Evolutionary conservation across 2,329 filamentous ascomycete genomes (phyloP).

Genomic region (Clonostachys byssicola): DNA sequence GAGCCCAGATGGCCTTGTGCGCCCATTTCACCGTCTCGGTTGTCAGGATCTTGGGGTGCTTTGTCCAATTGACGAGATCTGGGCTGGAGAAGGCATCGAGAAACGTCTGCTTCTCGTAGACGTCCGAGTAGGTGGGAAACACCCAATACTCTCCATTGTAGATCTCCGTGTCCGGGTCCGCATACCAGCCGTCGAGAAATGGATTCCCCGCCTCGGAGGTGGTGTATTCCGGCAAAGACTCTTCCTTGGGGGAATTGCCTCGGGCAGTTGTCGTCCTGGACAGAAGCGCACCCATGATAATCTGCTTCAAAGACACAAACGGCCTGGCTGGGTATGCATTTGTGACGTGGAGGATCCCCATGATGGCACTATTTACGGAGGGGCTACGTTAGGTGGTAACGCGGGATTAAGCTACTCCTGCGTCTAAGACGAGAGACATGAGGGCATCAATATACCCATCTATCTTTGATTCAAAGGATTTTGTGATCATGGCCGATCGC

Average conservation of each 20-base stretch:
- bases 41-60: constrained; percentile 35
- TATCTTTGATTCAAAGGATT: too few relatives aligned
- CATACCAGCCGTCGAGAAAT: constrained; percentile 44
- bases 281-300: too few relatives aligned
- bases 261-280: too few relatives aligned
- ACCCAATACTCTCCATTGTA: constrained; percentile 41
- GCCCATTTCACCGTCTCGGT: constrained; percentile 30
- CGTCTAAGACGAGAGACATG: too few relatives aligned
- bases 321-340: too few relatives aligned
- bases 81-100: constrained; percentile 45
- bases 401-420: too few relatives aligned
- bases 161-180: constrained; percentile 42
- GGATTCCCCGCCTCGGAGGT: constrained; percentile 40
- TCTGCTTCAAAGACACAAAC: too few relatives aligned
- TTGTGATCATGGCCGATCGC: too few relatives aligned
- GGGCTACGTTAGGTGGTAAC: too few relatives aligned
- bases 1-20: constrained; percentile 40
- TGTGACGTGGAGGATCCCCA: too few relatives aligned
- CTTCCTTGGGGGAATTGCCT: background rate
- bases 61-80: constrained; percentile 43
- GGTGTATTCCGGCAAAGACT: constrained; percentile 19
- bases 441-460: too few relatives aligned
- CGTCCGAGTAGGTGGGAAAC: constrained; percentile 38
- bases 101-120: constrained; percentile 41
- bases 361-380: too few relatives aligned